A percentile compares a stretch with the other conserved stretches of the same genome.
phyloP scores from a whole-genome alignment of 176 grass and related monocot species.

The Bolboschoenus planiculmis region DNA sequence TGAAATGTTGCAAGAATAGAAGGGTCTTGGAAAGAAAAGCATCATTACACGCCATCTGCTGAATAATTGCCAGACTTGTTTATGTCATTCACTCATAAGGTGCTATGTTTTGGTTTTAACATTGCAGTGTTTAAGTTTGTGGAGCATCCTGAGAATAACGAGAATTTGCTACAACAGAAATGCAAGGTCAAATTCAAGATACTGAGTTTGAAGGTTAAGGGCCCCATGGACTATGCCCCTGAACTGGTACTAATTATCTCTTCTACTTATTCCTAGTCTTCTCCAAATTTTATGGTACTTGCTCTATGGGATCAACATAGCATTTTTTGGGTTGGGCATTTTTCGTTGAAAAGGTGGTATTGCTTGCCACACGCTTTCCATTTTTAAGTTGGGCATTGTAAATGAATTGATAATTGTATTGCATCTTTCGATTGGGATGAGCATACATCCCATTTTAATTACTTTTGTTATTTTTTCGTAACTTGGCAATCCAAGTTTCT shows the following conservation, averaged over 20 bases:
- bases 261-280: neutral
- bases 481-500: neutral
- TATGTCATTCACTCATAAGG: neutral
- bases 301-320: neutral
- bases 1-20: neutral
- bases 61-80: neutral
- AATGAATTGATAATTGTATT: neutral
- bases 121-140: slow-evolving; percentile 96
- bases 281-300: neutral
- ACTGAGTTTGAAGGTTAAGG: slow-evolving; percentile 97
- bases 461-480: neutral
- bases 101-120: neutral
- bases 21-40: neutral
- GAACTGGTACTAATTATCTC: slow-evolving; percentile 49
- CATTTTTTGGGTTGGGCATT: neutral
- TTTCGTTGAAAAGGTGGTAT: neutral
- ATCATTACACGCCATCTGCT: neutral
- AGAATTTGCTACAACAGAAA: slow-evolving; percentile 69
- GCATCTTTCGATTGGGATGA: neutral
- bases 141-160: slow-evolving; percentile 95
- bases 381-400: neutral
- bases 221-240: slow-evolving; percentile 88
- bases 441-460: neutral
- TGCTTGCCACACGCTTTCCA: neutral
- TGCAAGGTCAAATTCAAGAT: slow-evolving; percentile 98